Conservation (phyloP, 768 basidiomycete genomes). For the Pisolithus marmoratus region DNA sequence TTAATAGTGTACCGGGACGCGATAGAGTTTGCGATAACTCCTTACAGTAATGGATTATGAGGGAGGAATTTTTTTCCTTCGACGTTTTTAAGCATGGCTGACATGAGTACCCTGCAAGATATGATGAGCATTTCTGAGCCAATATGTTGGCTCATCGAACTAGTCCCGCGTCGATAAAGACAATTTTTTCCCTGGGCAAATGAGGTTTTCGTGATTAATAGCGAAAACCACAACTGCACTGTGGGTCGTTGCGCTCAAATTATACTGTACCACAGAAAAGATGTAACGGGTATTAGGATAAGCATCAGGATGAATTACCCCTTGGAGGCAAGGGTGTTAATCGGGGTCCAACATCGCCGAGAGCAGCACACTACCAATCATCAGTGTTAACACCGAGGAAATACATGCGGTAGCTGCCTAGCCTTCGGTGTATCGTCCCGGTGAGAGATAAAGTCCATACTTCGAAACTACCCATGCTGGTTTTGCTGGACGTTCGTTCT, state of each 20-base stretch:
- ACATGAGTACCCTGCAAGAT: slow-evolving; percentile 16
- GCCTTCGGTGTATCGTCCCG: slow-evolving; percentile 21
- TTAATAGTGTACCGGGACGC: slow-evolving; percentile 2
- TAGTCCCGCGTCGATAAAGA: slow-evolving; percentile 16
- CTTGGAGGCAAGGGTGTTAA: too few relatives aligned
- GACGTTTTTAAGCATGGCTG: slow-evolving; percentile 8
- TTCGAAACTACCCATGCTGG: slow-evolving; percentile 7
- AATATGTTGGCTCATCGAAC: slow-evolving; percentile 18
- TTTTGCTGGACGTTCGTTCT: slow-evolving; percentile 8
- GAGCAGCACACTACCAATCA: background rate
- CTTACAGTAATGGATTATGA: slow-evolving; percentile 16
- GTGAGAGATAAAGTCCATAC: slow-evolving; percentile 10
- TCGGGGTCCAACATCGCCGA: too few relatives aligned
- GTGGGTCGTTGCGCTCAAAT: slow-evolving; percentile 1
- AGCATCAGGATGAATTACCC: too few relatives aligned
- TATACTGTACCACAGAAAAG: background rate
- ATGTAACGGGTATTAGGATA: too few relatives aligned
- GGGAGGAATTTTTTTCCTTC: slow-evolving; percentile 5
- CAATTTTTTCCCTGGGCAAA: slow-evolving; percentile 11
- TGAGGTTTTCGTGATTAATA: slow-evolving; percentile 22
- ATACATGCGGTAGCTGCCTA: slow-evolving; percentile 5
- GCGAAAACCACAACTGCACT: slow-evolving; percentile 11
- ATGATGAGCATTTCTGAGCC: slow-evolving; percentile 7
- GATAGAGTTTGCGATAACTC: slow-evolving; percentile 36
- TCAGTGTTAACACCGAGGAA: slow-evolving; percentile 1